Percentiles rank a stretch among this genome's conserved stretches.
Evolutionary conservation across 768 basidiomycete genomes (phyloP).

Genomic region (Hygrocybe punicea): DNA sequence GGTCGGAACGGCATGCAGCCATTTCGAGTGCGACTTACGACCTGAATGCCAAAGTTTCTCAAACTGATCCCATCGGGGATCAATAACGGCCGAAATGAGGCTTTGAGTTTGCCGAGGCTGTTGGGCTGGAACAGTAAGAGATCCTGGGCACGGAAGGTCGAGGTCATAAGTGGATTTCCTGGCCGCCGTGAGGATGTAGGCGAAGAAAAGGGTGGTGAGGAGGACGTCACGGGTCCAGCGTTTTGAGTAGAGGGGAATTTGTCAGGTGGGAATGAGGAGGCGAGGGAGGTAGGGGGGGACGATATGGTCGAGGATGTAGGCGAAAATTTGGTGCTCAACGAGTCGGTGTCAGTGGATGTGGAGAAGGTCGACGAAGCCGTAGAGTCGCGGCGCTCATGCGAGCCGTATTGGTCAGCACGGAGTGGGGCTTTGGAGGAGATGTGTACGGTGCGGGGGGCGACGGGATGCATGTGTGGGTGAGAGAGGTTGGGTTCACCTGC

Average conservation of each 20-base stretch:
- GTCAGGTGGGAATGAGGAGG: background rate
- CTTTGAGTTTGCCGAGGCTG: constrained; percentile 42
- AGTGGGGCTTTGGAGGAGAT: background rate
- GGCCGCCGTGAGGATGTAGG: constrained; percentile 18
- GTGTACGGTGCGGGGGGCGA: constrained; percentile 31
- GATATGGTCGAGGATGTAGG: background rate
- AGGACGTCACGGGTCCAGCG: background rate
- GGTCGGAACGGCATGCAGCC: background rate
- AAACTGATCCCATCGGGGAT: constrained; percentile 82
- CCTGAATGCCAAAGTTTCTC: constrained; percentile 87
- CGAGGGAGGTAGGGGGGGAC: background rate
- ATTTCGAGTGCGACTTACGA: constrained; percentile 49
- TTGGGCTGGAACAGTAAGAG: constrained; percentile 31
- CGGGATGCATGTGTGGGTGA: constrained; percentile 54
- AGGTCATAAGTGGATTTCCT: constrained; percentile 33
- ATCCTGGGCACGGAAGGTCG: constrained; percentile 42
- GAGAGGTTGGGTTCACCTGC: constrained; percentile 23
- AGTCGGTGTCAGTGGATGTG: background rate
- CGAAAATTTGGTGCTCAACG: background rate
- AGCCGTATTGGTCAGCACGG: background rate
- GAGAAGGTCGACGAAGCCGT: background rate
- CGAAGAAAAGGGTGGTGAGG: constrained; percentile 12
- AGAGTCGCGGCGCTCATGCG: background rate
- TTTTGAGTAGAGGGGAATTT: background rate
- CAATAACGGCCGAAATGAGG: constrained; percentile 55